Percentiles rank a stretch among this genome's conserved stretches.
Evolutionary conservation across 345 rosid genomes (phyloP).

Genomic region (Zanthoxylum bungeanum): DNA sequence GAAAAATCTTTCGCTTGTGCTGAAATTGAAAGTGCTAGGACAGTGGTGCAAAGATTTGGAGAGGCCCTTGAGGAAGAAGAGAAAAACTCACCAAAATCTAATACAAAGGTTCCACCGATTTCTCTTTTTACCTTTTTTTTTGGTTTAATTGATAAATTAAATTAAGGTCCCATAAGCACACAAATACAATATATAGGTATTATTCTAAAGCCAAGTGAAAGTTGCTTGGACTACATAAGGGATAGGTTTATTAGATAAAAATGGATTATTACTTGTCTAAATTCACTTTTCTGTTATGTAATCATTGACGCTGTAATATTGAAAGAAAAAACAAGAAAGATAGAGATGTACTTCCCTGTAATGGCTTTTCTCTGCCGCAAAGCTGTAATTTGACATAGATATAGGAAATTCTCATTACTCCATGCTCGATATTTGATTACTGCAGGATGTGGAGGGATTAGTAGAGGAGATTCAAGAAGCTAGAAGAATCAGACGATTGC

Average conservation of each 20-base stretch:
- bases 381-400: slow-evolving; percentile 3
- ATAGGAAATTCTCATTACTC: neutral
- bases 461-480: slow-evolving; percentile 92
- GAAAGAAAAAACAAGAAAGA: neutral
- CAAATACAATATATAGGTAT: neutral
- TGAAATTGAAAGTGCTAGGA: slow-evolving; percentile 95
- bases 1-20: slow-evolving; percentile 98
- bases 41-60: slow-evolving; percentile 84
- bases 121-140: neutral
- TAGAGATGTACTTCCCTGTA: neutral
- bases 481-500: slow-evolving; percentile 76
- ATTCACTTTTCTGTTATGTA: no score
- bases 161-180: neutral
- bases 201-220: neutral
- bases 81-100: slow-evolving; percentile 58
- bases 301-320: no score
- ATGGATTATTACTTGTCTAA: neutral
- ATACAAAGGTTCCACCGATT: slow-evolving; percentile 43
- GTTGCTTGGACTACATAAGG: slow-evolving; percentile 3
- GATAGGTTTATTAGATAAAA: neutral
- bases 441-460: slow-evolving; percentile 73
- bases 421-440: slow-evolving; percentile 1
- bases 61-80: slow-evolving; percentile 85
- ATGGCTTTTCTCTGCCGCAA: neutral
- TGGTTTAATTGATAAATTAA: neutral